phyloP scores from a whole-genome alignment of 495 filamentous ascomycete species.

The Gamarada debralockiae region DNA sequence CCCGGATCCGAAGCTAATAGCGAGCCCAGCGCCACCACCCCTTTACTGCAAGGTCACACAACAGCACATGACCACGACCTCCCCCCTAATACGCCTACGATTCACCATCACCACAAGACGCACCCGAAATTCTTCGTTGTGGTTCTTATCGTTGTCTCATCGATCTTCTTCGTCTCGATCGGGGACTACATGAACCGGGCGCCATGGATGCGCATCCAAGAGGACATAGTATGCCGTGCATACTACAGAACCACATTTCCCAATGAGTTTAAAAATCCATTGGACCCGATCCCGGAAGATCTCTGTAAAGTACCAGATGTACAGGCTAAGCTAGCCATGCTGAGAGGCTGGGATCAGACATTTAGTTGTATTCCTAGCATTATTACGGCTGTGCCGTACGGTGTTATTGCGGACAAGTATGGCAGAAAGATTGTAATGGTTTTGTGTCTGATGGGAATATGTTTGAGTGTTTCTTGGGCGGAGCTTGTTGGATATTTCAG shows the following conservation, averaged over 20 bases:
- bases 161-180: not conserved
- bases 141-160: not conserved
- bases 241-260: not conserved
- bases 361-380: slow-evolving; percentile 1
- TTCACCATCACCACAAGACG: not conserved
- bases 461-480: not conserved
- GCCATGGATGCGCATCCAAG: slow-evolving; percentile 1
- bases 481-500: not conserved
- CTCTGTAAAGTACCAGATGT: not conserved
- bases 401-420: slow-evolving; percentile 1
- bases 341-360: not conserved
- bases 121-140: not conserved
- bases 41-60: no score
- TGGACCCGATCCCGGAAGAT: not conserved
- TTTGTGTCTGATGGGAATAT: not conserved
- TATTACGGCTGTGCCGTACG: not conserved
- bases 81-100: no score
- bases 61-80: no score
- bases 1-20: no score
- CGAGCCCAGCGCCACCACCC: no score
- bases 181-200: not conserved
- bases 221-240: not conserved
- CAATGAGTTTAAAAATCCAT: not conserved
- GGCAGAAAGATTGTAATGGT: slow-evolving; percentile 5
- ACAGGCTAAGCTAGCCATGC: not conserved